These are phyloP conservation scores for Besnoitia besnoiti DNA, from an alignment of 169 alveolate species.

Conservation along the genomic window DNA sequence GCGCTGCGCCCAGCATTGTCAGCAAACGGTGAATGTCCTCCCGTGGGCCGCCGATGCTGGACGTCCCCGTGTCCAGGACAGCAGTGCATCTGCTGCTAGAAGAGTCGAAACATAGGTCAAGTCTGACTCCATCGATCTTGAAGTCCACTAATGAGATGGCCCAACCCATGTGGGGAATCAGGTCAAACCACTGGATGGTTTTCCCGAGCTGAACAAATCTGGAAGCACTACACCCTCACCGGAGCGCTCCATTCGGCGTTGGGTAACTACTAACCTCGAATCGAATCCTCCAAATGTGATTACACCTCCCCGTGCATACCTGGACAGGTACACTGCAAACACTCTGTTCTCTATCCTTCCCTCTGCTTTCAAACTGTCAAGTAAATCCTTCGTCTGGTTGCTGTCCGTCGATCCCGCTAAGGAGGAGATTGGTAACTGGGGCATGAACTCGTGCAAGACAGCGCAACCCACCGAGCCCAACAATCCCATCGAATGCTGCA, in stretches of 20 bases:
- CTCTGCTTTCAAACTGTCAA: background rate
- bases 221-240: background rate
- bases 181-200: background rate
- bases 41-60: constrained; percentile 18
- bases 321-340: constrained; percentile 13
- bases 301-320: background rate
- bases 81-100: background rate
- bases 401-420: background rate
- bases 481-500: constrained; percentile 31
- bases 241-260: background rate
- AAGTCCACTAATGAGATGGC: background rate
- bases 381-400: background rate
- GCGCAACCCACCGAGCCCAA: constrained; percentile 9
- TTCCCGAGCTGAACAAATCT: constrained; percentile 9
- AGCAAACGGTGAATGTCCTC: background rate
- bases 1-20: constrained; percentile 6
- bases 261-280: background rate
- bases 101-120: background rate
- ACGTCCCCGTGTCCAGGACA: constrained; percentile 22
- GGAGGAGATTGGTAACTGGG: background rate
- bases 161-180: background rate
- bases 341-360: background rate
- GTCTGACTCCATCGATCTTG: background rate
- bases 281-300: constrained; percentile 16
- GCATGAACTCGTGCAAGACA: background rate